Evolutionary conservation across 352 stramenopile species (phyloP), one percentile per base, ranked within the genome.

Genomic region (Phytophthora brassicae): DNA sequence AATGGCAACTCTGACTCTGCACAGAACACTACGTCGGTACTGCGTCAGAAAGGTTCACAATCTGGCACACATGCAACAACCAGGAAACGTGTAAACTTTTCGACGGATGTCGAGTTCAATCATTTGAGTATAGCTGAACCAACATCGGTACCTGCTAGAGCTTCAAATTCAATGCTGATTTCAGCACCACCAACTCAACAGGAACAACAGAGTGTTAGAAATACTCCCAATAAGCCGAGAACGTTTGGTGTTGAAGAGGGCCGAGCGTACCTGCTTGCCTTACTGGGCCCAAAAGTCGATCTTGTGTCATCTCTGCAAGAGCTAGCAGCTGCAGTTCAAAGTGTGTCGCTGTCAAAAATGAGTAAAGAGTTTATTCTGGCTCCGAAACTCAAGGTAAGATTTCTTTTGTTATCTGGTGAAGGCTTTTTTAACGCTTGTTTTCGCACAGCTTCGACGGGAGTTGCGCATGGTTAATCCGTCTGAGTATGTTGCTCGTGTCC

Each of bases 301-400:
- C 48, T 94, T 6, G 59, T 84, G 45, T 84, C 66, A 39, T 82
- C 66, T 38, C 63, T 91, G 41, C 56, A 74, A 46, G 64, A 77
- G 28, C 72, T 89, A 24, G 57, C 73, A 49, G 59, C 52, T 22
- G 60, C 69, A 47, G 50, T 89, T n/a, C 65, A 72, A 61, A 68
- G 43, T 20, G 60, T 68, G 9, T 39, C 76, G 12, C 48, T 89
- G 11, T 65, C 70, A 12, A 78, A 59, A 2, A 86, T 88, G 70
- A 90, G 75, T 52, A 75, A 73, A 22, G 81, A 94, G 33, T 84
- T 94, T 39, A 66, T 67, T 16, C 54, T 94, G 20, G 64, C 72
- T 12, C 47, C 56, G 19, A 76, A 70, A 22, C 74, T 94, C 33
- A 76, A 70, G 77, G 84, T 93, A 62, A 35, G 36, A 26, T 36